Percentiles rank a stretch among this genome's conserved stretches.
phyloP scores from a whole-genome alignment of 2,329 filamentous ascomycete species.

The Ophiostoma ulmi region DNA sequence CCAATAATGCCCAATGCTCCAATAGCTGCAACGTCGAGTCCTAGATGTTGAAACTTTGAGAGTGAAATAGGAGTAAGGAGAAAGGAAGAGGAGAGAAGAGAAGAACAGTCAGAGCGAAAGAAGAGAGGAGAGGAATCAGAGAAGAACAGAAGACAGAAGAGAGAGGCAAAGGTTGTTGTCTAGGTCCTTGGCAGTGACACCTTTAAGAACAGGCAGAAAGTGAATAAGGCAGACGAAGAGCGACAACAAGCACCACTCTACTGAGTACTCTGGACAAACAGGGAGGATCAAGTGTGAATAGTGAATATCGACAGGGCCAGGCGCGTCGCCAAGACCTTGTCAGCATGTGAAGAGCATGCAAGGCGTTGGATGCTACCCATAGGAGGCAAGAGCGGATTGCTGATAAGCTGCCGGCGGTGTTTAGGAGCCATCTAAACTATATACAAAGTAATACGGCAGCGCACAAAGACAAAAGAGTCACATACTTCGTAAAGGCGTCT shows the following conservation, averaged over 20 bases:
- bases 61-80: background rate
- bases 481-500: no score
- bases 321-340: background rate
- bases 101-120: background rate
- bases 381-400: conserved; percentile 10
- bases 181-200: conserved; percentile 11
- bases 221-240: background rate
- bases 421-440: background rate
- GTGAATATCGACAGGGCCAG: background rate
- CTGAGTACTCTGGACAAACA: background rate
- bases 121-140: background rate
- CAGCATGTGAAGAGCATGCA: background rate
- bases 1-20: background rate
- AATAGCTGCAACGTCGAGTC: no score
- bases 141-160: background rate
- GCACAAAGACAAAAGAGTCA: no score
- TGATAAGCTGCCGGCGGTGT: background rate
- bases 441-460: no score
- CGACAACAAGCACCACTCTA: background rate
- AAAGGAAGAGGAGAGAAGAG: background rate
- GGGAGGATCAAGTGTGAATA: background rate
- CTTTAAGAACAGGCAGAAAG: background rate
- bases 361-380: conserved; percentile 8
- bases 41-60: background rate
- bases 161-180: background rate